A percentile compares a stretch with the other conserved stretches of the same genome.
phyloP scores from a whole-genome alignment of 192 early-diverging fungal species.

The Chytriomyces sp. region DNA sequence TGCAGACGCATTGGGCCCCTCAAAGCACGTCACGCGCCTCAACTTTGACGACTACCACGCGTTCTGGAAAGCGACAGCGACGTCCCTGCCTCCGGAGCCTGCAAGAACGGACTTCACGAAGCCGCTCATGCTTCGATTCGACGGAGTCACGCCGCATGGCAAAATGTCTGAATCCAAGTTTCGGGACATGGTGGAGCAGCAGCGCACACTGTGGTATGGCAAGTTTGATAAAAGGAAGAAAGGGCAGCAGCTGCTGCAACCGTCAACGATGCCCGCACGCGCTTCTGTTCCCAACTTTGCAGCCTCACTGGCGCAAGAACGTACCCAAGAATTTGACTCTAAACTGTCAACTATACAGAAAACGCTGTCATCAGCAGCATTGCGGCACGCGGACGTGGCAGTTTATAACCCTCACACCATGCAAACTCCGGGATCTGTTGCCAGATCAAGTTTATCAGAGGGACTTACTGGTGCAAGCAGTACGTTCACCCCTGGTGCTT shows the following conservation, averaged over 20 bases:
- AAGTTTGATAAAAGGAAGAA: constrained; percentile 21
- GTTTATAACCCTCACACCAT: too few species aligned
- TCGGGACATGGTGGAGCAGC: constrained; percentile 41
- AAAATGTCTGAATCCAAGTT: constrained; percentile 36
- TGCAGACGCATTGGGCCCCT: neutral
- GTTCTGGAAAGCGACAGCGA: constrained; percentile 49
- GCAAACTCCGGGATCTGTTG: too few species aligned
- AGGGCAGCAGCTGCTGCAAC: neutral
- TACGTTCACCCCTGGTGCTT: too few species aligned
- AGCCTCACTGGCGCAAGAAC: too few species aligned
- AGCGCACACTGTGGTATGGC: constrained; percentile 43
- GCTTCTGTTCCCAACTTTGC: too few species aligned
- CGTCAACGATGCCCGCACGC: neutral
- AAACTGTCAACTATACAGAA: too few species aligned
- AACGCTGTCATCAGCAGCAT: too few species aligned
- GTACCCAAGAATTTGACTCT: constrained; percentile 3
- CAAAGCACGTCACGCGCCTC: constrained; percentile 29
- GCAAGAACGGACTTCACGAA: neutral
- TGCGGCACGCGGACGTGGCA: too few species aligned
- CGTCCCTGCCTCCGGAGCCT: constrained; percentile 40
- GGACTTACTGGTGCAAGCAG: too few species aligned
- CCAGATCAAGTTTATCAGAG: too few species aligned
- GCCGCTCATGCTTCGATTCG: constrained; percentile 26
- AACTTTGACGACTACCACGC: constrained; percentile 57
- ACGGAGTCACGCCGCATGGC: constrained; percentile 21